Percentiles rank a stretch among this genome's conserved stretches.
These are phyloP conservation scores for Cercospora sp. DNA, from an alignment of 2,329 filamentous ascomycete species.

Conservation along the genomic window DNA sequence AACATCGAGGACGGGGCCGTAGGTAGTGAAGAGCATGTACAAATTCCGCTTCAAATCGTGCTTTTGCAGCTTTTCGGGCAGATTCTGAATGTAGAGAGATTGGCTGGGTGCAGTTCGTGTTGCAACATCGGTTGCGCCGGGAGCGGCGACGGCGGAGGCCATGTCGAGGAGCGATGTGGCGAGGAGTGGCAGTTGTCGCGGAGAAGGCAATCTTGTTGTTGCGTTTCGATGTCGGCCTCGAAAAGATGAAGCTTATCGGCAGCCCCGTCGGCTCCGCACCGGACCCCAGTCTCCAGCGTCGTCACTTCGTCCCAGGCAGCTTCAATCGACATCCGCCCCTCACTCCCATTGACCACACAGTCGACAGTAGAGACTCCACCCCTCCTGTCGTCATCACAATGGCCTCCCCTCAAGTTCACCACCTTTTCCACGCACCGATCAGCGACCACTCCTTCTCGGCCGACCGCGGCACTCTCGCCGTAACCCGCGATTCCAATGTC, in stretches of 20 bases:
- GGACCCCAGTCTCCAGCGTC: constrained; percentile 13
- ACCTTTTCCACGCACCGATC: constrained; percentile 94
- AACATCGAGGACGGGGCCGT: constrained; percentile 88
- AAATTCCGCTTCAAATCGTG: constrained; percentile 80
- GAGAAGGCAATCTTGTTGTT: background rate
- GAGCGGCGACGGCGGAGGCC: constrained; percentile 6
- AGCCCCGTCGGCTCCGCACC: constrained; percentile 7
- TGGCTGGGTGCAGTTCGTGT: constrained; percentile 22
- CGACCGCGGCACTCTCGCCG: constrained; percentile 83
- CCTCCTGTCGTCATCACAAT: constrained; percentile 74
- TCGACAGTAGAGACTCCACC: constrained; percentile 86
- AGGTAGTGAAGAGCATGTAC: constrained; percentile 92
- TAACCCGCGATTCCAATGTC: constrained; percentile 84
- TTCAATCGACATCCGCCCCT: constrained; percentile 1
- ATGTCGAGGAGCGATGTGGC: background rate
- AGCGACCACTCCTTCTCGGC: constrained; percentile 97
- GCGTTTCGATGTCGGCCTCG: background rate
- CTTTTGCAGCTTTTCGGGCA: constrained; percentile 89
- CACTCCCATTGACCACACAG: constrained; percentile 9
- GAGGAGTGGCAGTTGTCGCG: background rate
- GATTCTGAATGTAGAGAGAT: constrained; percentile 85
- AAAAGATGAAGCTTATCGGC: constrained; percentile 11
- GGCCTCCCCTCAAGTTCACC: constrained; percentile 86
- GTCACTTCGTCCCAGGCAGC: constrained; percentile 17
- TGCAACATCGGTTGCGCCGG: constrained; percentile 11